Base-by-base conservation (phyloP, 352 stramenopile species). In the Globisporangium nunn region DNA sequence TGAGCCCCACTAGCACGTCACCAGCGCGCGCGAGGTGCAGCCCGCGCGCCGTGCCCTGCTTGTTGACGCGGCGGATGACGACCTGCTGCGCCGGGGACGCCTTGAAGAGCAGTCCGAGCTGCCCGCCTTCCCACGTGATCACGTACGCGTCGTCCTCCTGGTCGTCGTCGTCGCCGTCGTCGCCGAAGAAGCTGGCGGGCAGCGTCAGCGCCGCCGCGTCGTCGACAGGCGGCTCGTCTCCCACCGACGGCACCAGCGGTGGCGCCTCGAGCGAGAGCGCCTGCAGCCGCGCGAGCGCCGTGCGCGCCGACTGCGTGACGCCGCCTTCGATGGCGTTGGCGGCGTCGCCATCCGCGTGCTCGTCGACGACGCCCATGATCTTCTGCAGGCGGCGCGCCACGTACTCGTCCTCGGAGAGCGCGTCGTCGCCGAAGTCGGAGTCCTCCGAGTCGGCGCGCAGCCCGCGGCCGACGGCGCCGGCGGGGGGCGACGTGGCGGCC, bases 51-150 rank as follows among this genome's bases (percentile, higher is more conserved):
- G 68, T 70, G 41, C 80, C 75, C 45, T 85, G 81, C 64, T 87
- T 87, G 64, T 83, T 91, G 17, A 92, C 79, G 12, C 80, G 72
- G 44, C 82, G 78, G 51, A 92, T 92, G 17, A 89, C 64, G 4
- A 80, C 74, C 43, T 78, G 61, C 3, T 74, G 79, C 28, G 63
- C 67, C 0, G 70, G 64, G 37, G 74, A 75, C 11, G 66, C 72
- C 56, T 88, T 90, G 69, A 92, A 92, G 2, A 92, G 70, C 14
- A 92, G 63, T 0, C 82, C 82, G 2, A 92, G 68, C 49, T 81
- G 77, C 0, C 82, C 82, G 50, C 70, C 67, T 43, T 74, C 66
- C 82, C 82, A 92, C 45, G 66, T 80, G 44, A 92, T 80, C 47
- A 79, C 74, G 60, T 92, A 92, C 39, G 61, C 64, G 41, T 89